These are phyloP conservation scores for Microbotryomycetes sp. DNA, from an alignment of 1,284 basidiomycete genomes.

Conservation along the genomic window DNA sequence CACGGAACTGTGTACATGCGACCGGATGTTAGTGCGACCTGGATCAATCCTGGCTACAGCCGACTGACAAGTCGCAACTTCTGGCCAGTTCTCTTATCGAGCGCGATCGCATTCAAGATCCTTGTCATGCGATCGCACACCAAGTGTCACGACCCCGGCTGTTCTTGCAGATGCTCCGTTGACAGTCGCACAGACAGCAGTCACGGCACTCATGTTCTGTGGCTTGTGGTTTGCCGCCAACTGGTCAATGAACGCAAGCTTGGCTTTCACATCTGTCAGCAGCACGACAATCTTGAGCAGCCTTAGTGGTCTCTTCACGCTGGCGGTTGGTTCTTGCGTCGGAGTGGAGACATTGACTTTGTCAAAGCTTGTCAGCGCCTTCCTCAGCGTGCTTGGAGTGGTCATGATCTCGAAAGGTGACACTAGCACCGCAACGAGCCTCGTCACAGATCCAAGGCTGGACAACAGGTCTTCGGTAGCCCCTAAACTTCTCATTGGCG, in stretches of 20 bases:
- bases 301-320: slow-evolving; percentile 94
- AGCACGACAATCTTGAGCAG: slow-evolving; percentile 82
- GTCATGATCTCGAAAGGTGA: slow-evolving; percentile 60
- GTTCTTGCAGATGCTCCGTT: slow-evolving; percentile 42
- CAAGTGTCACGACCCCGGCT: slow-evolving; percentile 5
- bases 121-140: slow-evolving; percentile 20
- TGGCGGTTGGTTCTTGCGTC: slow-evolving; percentile 75
- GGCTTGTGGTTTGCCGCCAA: slow-evolving; percentile 65
- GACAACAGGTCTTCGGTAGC: not conserved
- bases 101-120: slow-evolving; percentile 10
- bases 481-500: slow-evolving; percentile 56
- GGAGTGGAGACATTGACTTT: slow-evolving; percentile 71
- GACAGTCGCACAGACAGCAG: slow-evolving; percentile 63
- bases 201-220: slow-evolving; percentile 69
- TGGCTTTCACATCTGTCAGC: slow-evolving; percentile 81
- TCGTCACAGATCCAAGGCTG: not conserved
- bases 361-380: slow-evolving; percentile 71
- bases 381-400: slow-evolving; percentile 77
- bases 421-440: slow-evolving; percentile 38
- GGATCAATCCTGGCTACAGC: not conserved
- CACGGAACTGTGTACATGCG: slow-evolving; percentile 3
- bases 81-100: not conserved
- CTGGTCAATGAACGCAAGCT: slow-evolving; percentile 73
- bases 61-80: not conserved
- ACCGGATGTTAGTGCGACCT: slow-evolving; percentile 3